These are phyloP conservation scores for Fusarium cicatricum DNA, from an alignment of 2,329 filamentous ascomycete species.

Conservation along the genomic window DNA sequence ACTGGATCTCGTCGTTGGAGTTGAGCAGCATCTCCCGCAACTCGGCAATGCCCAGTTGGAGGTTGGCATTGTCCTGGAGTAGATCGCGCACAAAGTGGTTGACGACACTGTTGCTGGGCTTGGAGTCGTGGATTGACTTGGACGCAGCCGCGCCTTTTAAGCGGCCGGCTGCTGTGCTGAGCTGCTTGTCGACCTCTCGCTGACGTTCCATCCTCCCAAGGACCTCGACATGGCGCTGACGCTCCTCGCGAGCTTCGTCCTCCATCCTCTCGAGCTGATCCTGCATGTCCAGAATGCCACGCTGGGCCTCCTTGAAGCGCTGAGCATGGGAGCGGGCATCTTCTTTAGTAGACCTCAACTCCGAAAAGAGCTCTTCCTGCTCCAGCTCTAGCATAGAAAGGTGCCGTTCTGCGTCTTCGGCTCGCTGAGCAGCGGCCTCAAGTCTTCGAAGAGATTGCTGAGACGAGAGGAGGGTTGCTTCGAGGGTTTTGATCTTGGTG, in stretches of 20 bases:
- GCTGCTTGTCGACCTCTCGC: slow-evolving; percentile 80
- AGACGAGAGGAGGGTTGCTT: slow-evolving; percentile 78
- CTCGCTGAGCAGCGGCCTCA: slow-evolving; percentile 75
- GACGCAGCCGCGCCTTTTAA: slow-evolving; percentile 82
- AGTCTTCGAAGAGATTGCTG: slow-evolving; percentile 80
- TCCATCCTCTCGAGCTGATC: slow-evolving; percentile 91
- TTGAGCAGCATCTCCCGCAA: slow-evolving; percentile 87
- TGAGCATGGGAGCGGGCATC: slow-evolving; percentile 82
- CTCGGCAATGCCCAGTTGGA: slow-evolving; percentile 92
- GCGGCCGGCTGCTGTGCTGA: slow-evolving; percentile 80
- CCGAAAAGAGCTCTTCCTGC: slow-evolving; percentile 75
- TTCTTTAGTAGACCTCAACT: slow-evolving; percentile 71
- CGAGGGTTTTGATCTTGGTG: slow-evolving; percentile 77
- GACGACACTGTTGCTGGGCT: slow-evolving; percentile 75
- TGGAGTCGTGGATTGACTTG: slow-evolving; percentile 68
- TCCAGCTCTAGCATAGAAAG: slow-evolving; percentile 82
- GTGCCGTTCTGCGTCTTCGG: slow-evolving; percentile 82
- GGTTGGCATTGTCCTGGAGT: slow-evolving; percentile 90
- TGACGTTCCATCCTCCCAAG: slow-evolving; percentile 85
- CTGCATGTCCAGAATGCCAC: slow-evolving; percentile 78
- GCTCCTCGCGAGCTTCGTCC: slow-evolving; percentile 80
- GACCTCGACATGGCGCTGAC: slow-evolving; percentile 81
- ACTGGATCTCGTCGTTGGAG: slow-evolving; percentile 94
- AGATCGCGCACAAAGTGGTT: slow-evolving; percentile 97
- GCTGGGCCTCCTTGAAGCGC: slow-evolving; percentile 86